These are phyloP conservation scores for Dendrostoma leiphaemia DNA, from an alignment of 2,329 filamentous ascomycete genomes.

Conservation along the genomic window DNA sequence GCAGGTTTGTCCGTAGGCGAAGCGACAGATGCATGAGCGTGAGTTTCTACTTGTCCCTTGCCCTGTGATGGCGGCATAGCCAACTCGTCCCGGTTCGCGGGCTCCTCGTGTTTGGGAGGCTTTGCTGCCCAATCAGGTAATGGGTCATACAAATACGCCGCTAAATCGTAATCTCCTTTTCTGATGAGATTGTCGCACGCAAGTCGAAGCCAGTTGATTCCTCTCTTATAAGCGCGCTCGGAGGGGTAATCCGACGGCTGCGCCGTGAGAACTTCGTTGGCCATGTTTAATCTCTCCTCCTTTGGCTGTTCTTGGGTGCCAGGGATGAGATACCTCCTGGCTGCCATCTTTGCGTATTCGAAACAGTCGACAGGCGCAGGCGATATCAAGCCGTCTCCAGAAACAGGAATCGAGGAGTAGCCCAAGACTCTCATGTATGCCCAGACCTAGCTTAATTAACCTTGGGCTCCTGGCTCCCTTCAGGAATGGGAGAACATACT, in stretches of 20 bases:
- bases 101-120: neutral
- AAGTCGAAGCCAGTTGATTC: conserved; percentile 15
- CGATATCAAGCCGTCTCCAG: conserved; percentile 16
- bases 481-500: neutral
- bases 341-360: conserved; percentile 20
- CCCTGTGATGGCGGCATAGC: neutral
- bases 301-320: conserved; percentile 16
- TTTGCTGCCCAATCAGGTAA: conserved; percentile 20
- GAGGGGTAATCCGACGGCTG: conserved; percentile 15
- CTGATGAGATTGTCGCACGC: conserved; percentile 21
- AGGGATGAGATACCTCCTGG: conserved; percentile 12
- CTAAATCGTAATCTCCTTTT: conserved; percentile 20
- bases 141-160: conserved; percentile 19
- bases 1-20: neutral
- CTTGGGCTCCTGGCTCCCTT: neutral
- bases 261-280: conserved; percentile 16
- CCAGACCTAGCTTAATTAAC: conserved; percentile 12
- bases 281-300: conserved; percentile 20
- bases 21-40: neutral
- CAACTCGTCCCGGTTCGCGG: neutral
- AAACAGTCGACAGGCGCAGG: conserved; percentile 19
- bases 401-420: conserved; percentile 17
- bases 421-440: conserved; percentile 23
- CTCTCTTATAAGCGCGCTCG: conserved; percentile 16
- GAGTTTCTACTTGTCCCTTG: neutral